A percentile compares a stretch with the other conserved stretches of the same genome.
Conservation (phyloP, 1,139 yeast genomes). For the Meyerozyma smithsonii region DNA sequence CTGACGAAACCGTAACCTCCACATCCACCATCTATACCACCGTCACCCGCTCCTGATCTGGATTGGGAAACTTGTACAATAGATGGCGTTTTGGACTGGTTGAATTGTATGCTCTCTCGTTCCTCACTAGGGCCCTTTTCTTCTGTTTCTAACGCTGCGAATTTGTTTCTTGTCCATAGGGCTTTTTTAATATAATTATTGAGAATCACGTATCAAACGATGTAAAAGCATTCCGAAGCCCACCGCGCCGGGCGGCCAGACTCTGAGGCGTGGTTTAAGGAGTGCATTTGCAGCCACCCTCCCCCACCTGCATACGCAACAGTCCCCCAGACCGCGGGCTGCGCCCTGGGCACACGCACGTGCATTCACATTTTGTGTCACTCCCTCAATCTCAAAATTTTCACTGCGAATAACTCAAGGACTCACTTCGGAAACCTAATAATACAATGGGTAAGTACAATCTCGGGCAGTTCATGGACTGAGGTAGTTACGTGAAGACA, state of each 20-base stretch:
- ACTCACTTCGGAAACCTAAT: slow-evolving; percentile 1
- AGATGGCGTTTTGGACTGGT: slow-evolving; percentile 3
- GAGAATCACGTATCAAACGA: neutral
- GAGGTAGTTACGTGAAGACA: too few relatives aligned
- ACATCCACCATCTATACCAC: slow-evolving; percentile 36
- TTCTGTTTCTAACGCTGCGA: slow-evolving; percentile 1
- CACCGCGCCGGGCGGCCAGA: too few relatives aligned
- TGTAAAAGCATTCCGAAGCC: too few relatives aligned
- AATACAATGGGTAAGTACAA: slow-evolving; percentile 2
- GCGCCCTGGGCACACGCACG: slow-evolving; percentile 1
- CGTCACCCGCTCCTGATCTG: slow-evolving; percentile 20
- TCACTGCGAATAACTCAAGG: slow-evolving; percentile 2
- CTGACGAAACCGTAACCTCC: slow-evolving; percentile 27
- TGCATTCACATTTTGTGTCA: neutral
- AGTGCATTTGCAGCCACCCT: neutral
- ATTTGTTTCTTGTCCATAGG: slow-evolving; percentile 2
- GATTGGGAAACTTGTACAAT: neutral
- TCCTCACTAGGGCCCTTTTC: slow-evolving; percentile 3
- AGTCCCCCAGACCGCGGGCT: neutral
- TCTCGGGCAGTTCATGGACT: too few relatives aligned
- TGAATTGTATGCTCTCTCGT: slow-evolving; percentile 3
- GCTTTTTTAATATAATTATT: neutral
- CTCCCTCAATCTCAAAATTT: slow-evolving; percentile 2
- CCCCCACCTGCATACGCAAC: too few relatives aligned
- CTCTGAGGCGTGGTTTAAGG: too few relatives aligned